Base-by-base conservation (phyloP, 108 stramenopile species). In the Pseudonitzschia multistriata region DNA sequence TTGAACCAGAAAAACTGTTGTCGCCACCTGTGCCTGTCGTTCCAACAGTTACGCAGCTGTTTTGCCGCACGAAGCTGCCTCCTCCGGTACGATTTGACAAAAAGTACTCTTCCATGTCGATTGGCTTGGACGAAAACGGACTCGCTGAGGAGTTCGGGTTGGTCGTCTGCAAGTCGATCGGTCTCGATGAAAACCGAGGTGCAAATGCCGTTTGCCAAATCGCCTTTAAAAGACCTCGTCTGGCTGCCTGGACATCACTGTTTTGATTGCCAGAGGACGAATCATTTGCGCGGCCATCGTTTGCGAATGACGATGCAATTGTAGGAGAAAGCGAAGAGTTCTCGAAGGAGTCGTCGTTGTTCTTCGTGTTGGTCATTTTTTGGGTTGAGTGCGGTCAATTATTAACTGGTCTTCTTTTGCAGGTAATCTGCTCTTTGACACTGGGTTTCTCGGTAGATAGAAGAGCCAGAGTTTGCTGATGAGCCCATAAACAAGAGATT, bases 51-150 rank as follows among this genome's bases (percentile, higher is more conserved):
- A 40, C 25, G 40, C 27, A 24, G 39, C 42, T 45, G 37, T 64
- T 47, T 64, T 47, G 33, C 4, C 63, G 42, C 15, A 64, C 34
- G 55, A 72, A 56, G 36, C 39, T 33, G n/a, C 62, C 62, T 2
- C 13, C 24, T 47, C 61, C 31, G 14, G 10, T 21, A 17, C 4
- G 19, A 19, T 29, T 55, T 8, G 45, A 34, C 47, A 27, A 68
- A 25, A 75, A 54, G 61, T 75, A 75, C 21, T 47, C 68, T 2
- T 75, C 67, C 61, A 75, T 62, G 5, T 74, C 11, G 57, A 59
- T 59, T 8, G 57, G 57, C 29, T 59, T 33, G 33, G 57, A 59
- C 57, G 57, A 30, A n/a, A 59, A 59, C 11, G 31, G 33, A 27
- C 10, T 35, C 33, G 33, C 57, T 8, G 57, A 33, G 19, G 15